phyloP scores from a whole-genome alignment of 2,329 filamentous ascomycete species.

The Neonectria sp. region DNA sequence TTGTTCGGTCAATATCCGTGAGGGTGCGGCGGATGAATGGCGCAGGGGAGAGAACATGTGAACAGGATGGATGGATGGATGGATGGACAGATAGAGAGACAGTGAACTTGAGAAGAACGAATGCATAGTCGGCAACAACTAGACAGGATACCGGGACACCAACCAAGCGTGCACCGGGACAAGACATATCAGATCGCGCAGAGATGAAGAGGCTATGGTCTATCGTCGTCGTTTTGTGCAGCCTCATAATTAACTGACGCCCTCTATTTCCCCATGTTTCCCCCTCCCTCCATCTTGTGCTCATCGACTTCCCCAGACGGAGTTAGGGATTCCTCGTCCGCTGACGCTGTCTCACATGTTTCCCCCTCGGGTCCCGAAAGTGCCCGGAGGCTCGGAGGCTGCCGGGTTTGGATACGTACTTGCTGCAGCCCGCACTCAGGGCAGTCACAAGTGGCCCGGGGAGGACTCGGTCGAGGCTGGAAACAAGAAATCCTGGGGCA shows the following conservation, averaged over 20 bases:
- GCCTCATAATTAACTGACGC: background rate
- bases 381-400: constrained; percentile 1
- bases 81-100: background rate
- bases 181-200: too few relatives aligned
- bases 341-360: background rate
- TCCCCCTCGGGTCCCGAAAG: background rate
- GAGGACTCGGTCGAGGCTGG: background rate
- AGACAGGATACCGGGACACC: background rate
- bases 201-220: too few relatives aligned
- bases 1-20: background rate
- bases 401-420: background rate
- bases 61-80: background rate
- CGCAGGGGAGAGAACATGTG: background rate
- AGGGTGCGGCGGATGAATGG: background rate
- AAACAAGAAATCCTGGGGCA: constrained; percentile 9
- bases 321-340: background rate
- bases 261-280: background rate
- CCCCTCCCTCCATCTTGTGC: background rate
- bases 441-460: background rate
- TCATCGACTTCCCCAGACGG: background rate
- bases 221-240: background rate
- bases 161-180: too few relatives aligned
- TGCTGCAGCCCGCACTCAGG: too few relatives aligned
- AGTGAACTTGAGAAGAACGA: background rate
- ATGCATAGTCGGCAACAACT: background rate